Percentiles rank a stretch among this genome's conserved stretches.
Evolutionary conservation across 2,329 filamentous ascomycete species (phyloP).

Genomic region (Diaporthe citriasiana): DNA sequence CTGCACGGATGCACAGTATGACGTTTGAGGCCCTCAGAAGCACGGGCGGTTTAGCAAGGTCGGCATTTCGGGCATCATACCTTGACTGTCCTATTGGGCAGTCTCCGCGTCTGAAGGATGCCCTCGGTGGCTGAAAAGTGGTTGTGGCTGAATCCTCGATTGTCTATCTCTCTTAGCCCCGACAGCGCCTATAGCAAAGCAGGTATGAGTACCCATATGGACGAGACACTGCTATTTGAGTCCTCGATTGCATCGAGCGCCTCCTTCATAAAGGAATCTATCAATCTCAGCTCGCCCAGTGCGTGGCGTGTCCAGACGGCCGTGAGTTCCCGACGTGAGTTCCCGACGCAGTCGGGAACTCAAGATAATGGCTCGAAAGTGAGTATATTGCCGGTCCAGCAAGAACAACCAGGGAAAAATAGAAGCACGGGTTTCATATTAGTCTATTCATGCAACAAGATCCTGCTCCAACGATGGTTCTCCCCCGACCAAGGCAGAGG

Average conservation of each 20-base stretch:
- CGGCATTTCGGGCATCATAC: neutral
- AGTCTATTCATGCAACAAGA: conserved; percentile 24
- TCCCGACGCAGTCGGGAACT: neutral
- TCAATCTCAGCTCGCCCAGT: conserved; percentile 41
- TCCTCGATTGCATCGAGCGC: too few species aligned
- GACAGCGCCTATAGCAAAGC: neutral
- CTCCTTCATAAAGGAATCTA: conserved; percentile 46
- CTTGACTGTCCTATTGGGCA: neutral
- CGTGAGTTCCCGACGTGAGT: too few species aligned
- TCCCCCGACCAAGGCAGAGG: neutral
- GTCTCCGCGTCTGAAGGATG: neutral
- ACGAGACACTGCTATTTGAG: too few species aligned
- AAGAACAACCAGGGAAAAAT: too few species aligned
- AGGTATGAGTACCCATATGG: too few species aligned
- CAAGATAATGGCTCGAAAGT: neutral
- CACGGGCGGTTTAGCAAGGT: neutral
- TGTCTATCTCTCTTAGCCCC: too few species aligned
- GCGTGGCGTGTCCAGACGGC: conserved; percentile 44
- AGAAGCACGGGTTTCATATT: neutral
- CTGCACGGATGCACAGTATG: neutral
- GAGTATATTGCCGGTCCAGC: neutral
- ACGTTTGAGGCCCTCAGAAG: neutral
- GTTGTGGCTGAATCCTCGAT: neutral
- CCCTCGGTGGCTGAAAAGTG: neutral
- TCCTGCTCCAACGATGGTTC: neutral